A percentile compares a stretch with the other conserved stretches of the same genome.
phyloP scores from a whole-genome alignment of 2,329 filamentous ascomycete genomes.

The Cercospora berteroae region DNA sequence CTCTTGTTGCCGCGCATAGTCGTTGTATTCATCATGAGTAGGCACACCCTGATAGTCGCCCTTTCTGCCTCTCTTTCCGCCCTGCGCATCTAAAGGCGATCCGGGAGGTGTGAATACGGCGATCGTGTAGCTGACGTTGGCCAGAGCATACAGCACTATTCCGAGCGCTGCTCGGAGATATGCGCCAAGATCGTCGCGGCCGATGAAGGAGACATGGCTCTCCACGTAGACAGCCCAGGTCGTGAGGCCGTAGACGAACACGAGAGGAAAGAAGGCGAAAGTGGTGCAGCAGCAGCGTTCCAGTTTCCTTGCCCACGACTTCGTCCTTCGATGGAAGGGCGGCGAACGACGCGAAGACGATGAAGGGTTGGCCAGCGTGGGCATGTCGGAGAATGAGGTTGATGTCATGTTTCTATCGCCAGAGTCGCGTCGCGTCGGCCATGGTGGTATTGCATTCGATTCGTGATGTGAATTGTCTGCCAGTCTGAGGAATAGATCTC shows the following conservation, averaged over 20 bases:
- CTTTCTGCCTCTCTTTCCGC: constrained; percentile 20
- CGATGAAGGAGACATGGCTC: constrained; percentile 54
- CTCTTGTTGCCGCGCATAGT: constrained; percentile 36
- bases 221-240: constrained; percentile 92
- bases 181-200: constrained; percentile 14
- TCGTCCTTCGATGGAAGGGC: constrained; percentile 35
- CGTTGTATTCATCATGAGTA: constrained; percentile 60
- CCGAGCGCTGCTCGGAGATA: constrained; percentile 56
- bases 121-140: constrained; percentile 85
- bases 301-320: constrained; percentile 62
- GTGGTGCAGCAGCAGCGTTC: constrained; percentile 80
- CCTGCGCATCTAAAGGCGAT: constrained; percentile 50
- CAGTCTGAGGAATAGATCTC: background rate
- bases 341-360: constrained; percentile 29
- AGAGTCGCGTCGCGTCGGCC: background rate
- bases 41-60: constrained; percentile 74
- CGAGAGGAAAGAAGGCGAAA: constrained; percentile 28
- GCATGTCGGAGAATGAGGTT: constrained; percentile 31
- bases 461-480: background rate
- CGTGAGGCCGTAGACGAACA: constrained; percentile 55
- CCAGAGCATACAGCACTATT: constrained; percentile 69
- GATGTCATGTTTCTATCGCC: constrained; percentile 16
- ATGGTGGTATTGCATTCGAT: background rate
- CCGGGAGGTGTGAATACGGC: constrained; percentile 93
- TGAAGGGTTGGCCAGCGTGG: constrained; percentile 26